A percentile compares a stretch with the other conserved stretches of the same genome.
Evolutionary conservation across 345 rosid species (phyloP).

Genomic region (Rhizophora mangle): DNA sequence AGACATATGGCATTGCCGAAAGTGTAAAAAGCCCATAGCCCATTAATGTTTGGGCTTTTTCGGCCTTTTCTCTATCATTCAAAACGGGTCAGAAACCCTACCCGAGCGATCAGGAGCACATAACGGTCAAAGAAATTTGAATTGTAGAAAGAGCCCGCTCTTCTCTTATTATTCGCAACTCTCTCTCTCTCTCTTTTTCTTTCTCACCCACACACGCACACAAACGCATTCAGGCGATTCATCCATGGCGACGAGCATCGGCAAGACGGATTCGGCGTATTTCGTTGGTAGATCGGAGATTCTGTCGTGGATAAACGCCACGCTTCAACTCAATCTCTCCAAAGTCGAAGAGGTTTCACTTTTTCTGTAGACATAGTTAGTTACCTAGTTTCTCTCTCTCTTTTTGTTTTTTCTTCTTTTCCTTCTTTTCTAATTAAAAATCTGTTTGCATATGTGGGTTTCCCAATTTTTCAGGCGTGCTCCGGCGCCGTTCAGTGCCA

Average conservation of each 20-base stretch:
- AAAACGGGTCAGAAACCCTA: neutral
- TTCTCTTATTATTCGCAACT: neutral
- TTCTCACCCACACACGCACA: neutral
- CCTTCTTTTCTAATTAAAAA: too few relatives aligned
- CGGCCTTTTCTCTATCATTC: neutral
- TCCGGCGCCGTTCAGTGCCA: slow-evolving; percentile 98
- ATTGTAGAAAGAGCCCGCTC: neutral
- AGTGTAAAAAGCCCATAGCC: too few relatives aligned
- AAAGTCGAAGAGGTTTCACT: slow-evolving; percentile 91
- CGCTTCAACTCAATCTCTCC: slow-evolving; percentile 83
- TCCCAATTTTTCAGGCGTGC: slow-evolving; percentile 50
- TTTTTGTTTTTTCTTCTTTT: neutral
- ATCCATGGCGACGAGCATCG: slow-evolving; percentile 76
- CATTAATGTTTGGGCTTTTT: neutral
- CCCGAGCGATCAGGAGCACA: neutral
- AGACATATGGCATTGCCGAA: too few relatives aligned
- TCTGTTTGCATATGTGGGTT: neutral
- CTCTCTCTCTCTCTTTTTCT: slow-evolving; percentile 12
- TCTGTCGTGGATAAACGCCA: slow-evolving; percentile 91
- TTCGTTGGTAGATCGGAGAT: slow-evolving; percentile 99
- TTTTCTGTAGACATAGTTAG: neutral
- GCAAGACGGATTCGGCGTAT: slow-evolving; percentile 92
- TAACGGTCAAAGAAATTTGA: neutral
- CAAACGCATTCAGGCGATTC: neutral
- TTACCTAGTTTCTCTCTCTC: neutral